A percentile compares a stretch with the other conserved stretches of the same genome.
Conservation (phyloP, 2,329 filamentous ascomycete genomes). For the Teratosphaeriaceae sp. region DNA sequence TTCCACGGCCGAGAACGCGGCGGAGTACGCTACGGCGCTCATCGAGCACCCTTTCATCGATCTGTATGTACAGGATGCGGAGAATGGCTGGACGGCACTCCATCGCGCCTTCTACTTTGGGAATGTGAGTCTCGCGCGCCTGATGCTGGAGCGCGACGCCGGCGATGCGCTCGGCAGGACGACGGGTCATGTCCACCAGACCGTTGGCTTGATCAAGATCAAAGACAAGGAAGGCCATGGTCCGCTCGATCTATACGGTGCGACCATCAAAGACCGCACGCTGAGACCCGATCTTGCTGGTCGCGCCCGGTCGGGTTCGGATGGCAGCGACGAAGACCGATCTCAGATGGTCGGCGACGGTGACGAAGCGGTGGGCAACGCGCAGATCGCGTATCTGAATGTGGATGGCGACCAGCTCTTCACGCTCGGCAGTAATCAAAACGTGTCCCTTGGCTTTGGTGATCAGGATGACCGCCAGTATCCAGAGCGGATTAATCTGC, state of each 20-base stretch:
- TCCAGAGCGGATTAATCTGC: constrained; percentile 73
- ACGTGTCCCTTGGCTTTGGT: constrained; percentile 85
- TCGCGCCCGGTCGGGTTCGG: constrained; percentile 25
- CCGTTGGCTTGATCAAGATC: constrained; percentile 78
- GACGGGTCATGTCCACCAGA: constrained; percentile 52
- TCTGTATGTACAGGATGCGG: constrained; percentile 76
- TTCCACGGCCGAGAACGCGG: constrained; percentile 61
- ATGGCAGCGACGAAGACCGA: constrained; percentile 42
- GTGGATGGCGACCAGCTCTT: constrained; percentile 77
- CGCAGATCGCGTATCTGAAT: constrained; percentile 20
- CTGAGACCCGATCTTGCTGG: constrained; percentile 38
- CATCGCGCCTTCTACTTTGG: constrained; percentile 87
- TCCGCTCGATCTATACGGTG: constrained; percentile 86
- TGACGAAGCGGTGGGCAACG: constrained; percentile 29
- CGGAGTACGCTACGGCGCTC: constrained; percentile 69
- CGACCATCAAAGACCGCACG: constrained; percentile 75
- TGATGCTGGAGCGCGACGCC: constrained; percentile 72
- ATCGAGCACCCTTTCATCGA: constrained; percentile 78
- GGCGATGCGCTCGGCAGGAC: constrained; percentile 58
- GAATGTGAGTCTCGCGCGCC: constrained; percentile 77
- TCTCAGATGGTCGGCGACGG: constrained; percentile 46
- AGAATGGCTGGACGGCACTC: constrained; percentile 93
- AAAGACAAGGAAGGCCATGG: constrained; percentile 95
- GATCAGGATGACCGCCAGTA: constrained; percentile 93
- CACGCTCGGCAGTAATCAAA: constrained; percentile 94